These are phyloP conservation scores for Pochonia chlamydosporia DNA, from an alignment of 2,329 filamentous ascomycete genomes.

Conservation along the genomic window DNA sequence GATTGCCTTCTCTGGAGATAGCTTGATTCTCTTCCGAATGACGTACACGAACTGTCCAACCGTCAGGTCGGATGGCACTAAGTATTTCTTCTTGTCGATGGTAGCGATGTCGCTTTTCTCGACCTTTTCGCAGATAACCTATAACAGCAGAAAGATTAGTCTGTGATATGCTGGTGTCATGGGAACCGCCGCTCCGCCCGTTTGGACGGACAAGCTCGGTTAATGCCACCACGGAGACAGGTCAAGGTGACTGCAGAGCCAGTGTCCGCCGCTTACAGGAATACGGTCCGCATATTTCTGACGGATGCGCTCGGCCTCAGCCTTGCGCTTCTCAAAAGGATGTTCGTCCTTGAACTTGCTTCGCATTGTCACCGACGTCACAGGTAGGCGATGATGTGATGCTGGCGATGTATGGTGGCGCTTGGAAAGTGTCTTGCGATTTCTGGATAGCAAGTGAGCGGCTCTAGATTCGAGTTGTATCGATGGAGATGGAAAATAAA, in stretches of 20 bases:
- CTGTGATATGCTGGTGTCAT: background rate
- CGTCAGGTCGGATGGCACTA: conserved; percentile 94
- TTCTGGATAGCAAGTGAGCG: background rate
- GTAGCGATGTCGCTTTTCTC: conserved; percentile 99
- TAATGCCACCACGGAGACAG: background rate
- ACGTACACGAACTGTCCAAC: conserved; percentile 99
- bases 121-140: conserved; percentile 99
- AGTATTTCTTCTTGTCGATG: conserved; percentile 99
- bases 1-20: conserved; percentile 98
- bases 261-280: conserved; percentile 61
- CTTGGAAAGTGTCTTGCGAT: background rate
- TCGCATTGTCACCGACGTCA: conserved; percentile 63
- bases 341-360: conserved; percentile 99
- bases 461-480: background rate
- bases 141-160: conserved; percentile 7
- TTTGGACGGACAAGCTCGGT: no score
- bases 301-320: conserved; percentile 97
- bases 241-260: background rate
- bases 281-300: conserved; percentile 99
- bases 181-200: no score
- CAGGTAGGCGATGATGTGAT: conserved; percentile 12
- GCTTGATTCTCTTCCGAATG: conserved; percentile 99
- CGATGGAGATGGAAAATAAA: background rate
- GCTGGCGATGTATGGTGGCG: background rate
- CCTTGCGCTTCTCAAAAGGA: conserved; percentile 99